Conservation (phyloP, 306 rosid species). For the Inga oerstediana region DNA sequence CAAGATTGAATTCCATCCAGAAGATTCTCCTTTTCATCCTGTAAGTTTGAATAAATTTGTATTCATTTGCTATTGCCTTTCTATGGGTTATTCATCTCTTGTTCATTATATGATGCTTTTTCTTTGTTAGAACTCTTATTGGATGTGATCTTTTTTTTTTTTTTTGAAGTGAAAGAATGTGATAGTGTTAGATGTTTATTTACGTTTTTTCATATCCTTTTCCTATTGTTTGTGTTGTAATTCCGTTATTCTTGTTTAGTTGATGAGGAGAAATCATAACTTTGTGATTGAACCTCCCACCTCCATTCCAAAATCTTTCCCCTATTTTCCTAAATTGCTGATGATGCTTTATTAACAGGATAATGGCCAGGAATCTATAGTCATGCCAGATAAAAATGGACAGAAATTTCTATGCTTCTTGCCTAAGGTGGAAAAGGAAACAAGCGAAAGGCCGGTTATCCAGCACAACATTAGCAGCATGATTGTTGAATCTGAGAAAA, state of each 20-base stretch:
- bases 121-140: not conserved
- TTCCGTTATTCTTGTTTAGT: not conserved
- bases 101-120: not conserved
- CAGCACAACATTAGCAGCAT: slow-evolving; percentile 78
- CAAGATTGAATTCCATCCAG: slow-evolving; percentile 82
- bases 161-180: too few species aligned
- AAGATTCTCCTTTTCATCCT: slow-evolving; percentile 79
- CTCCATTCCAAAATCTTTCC: not conserved
- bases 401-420: slow-evolving; percentile 73
- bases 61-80: slow-evolving; percentile 12
- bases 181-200: not conserved
- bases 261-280: not conserved
- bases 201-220: not conserved
- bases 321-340: slow-evolving; percentile 1
- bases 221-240: not conserved
- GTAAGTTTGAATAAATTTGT: slow-evolving; percentile 43
- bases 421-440: slow-evolving; percentile 88
- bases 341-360: slow-evolving; percentile 53
- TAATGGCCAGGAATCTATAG: slow-evolving; percentile 78
- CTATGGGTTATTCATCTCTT: not conserved
- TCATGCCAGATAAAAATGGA: slow-evolving; percentile 77
- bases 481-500: slow-evolving; percentile 85
- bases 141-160: not conserved
- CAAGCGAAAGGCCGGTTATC: slow-evolving; percentile 58
- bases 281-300: too few species aligned